phyloP scores from a whole-genome alignment of 2,329 filamentous ascomycete genomes.

The Phialophora chinensis region DNA sequence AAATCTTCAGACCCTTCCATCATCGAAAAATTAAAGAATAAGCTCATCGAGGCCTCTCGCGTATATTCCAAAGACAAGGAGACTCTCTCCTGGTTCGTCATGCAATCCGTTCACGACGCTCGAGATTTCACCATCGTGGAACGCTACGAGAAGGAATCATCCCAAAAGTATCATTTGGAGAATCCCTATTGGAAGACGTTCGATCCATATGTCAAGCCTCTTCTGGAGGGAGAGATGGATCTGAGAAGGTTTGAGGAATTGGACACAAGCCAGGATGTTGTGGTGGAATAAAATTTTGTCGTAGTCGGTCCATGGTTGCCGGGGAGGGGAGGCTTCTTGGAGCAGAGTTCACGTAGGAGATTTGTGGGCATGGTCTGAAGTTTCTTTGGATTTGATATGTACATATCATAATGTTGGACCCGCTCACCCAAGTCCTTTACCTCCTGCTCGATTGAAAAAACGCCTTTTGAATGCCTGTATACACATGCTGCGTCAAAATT shows the following conservation, averaged over 20 bases:
- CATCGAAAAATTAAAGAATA: slow-evolving; percentile 71
- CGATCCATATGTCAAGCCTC: slow-evolving; percentile 68
- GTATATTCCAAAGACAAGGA: slow-evolving; percentile 75
- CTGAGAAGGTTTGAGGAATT: slow-evolving; percentile 71
- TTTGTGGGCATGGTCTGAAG: slow-evolving; percentile 1
- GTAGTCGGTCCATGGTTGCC: not conserved
- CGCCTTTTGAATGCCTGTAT: slow-evolving; percentile 22
- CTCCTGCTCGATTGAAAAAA: slow-evolving; percentile 6
- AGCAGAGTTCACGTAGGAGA: not conserved
- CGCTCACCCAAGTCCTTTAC: not conserved
- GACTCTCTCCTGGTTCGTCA: slow-evolving; percentile 74
- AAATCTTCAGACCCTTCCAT: slow-evolving; percentile 68
- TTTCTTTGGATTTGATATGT: slow-evolving; percentile 16
- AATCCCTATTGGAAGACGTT: slow-evolving; percentile 80
- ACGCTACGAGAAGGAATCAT: slow-evolving; percentile 70
- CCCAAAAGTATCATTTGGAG: slow-evolving; percentile 67
- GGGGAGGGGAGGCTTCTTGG: not conserved
- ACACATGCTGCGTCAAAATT: slow-evolving; percentile 9
- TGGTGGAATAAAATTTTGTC: slow-evolving; percentile 26
- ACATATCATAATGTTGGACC: slow-evolving; percentile 14
- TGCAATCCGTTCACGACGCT: slow-evolving; percentile 73
- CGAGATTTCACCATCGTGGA: slow-evolving; percentile 78
- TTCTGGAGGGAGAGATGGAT: slow-evolving; percentile 72
- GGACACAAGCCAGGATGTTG: slow-evolving; percentile 53
- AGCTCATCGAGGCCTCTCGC: slow-evolving; percentile 75